Percentiles rank a stretch among this genome's conserved stretches.
Evolutionary conservation across 1,284 basidiomycete genomes (phyloP).

Genomic region (Microbotryum lychnidis-dioicae): DNA sequence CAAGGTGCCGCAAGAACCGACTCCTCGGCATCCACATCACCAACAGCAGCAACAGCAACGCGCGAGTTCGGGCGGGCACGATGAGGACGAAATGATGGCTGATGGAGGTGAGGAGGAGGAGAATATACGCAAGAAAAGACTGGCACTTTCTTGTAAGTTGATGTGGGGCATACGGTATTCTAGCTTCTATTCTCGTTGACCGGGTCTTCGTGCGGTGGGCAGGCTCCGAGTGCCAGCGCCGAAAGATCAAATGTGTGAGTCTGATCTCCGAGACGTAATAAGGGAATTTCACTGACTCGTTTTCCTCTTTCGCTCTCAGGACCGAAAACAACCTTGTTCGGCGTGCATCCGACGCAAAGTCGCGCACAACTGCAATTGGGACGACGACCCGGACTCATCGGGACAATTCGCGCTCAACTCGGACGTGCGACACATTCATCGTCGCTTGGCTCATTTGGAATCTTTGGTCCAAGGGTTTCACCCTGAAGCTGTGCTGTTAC

Average conservation of each 20-base stretch:
- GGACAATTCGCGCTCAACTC: slow-evolving; percentile 15
- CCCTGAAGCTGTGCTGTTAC: no score
- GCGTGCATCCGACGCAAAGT: slow-evolving; percentile 16
- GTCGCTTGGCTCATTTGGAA: slow-evolving; percentile 25
- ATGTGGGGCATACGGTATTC: background rate
- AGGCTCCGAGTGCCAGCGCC: slow-evolving; percentile 4
- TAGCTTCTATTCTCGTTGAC: no score
- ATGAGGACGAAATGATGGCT: background rate
- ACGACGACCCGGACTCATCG: slow-evolving; percentile 5
- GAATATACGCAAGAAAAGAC: slow-evolving; percentile 18
- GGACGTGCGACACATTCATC: slow-evolving; percentile 23
- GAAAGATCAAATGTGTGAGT: slow-evolving; percentile 25
- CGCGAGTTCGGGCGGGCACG: background rate
- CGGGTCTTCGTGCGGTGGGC: no score
- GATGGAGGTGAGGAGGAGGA: slow-evolving; percentile 8
- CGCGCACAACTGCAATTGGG: slow-evolving; percentile 5
- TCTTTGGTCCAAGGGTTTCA: background rate
- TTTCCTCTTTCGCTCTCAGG: background rate
- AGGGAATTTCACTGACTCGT: background rate
- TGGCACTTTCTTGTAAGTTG: slow-evolving; percentile 18
- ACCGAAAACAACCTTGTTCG: slow-evolving; percentile 10
- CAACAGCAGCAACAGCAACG: no score
- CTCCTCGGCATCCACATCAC: no score
- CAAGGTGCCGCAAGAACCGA: no score
- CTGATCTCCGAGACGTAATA: background rate